These are phyloP conservation scores for Boletus smithii DNA, from an alignment of 1,284 basidiomycete genomes.

Conservation along the genomic window DNA sequence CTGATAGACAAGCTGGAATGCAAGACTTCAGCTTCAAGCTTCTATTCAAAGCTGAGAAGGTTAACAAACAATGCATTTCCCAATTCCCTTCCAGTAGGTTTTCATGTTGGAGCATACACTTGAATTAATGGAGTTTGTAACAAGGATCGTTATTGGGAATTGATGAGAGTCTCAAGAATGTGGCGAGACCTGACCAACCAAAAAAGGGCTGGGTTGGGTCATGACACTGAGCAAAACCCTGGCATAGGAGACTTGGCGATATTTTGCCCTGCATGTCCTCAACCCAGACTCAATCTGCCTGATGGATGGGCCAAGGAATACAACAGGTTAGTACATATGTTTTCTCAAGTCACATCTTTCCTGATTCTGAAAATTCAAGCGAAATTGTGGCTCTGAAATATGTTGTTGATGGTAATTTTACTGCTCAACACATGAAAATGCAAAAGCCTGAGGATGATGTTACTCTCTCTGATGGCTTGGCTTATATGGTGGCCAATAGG, in stretches of 20 bases:
- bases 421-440: conserved; percentile 17
- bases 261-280: conserved; percentile 15
- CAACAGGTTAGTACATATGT: too few species aligned
- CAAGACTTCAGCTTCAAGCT: conserved; percentile 32
- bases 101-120: neutral
- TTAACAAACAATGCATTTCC: conserved; percentile 26
- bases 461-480: conserved; percentile 9
- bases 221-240: neutral
- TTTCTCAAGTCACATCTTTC: neutral
- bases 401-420: conserved; percentile 20
- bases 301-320: neutral
- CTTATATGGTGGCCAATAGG: conserved; percentile 11
- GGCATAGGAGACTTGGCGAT: conserved; percentile 1
- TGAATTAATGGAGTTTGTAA: too few species aligned
- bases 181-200: conserved; percentile 12
- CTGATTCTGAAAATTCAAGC: neutral
- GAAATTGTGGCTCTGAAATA: conserved; percentile 2
- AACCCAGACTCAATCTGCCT: conserved; percentile 11
- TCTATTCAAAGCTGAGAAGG: conserved; percentile 21
- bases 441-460: conserved; percentile 10
- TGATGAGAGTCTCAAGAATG: conserved; percentile 6
- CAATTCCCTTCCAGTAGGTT: conserved; percentile 20
- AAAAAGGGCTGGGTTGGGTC: conserved; percentile 8
- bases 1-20: conserved; percentile 25
- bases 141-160: conserved; percentile 13